These are phyloP conservation scores for Nitzschia inconspicua DNA, from an alignment of 108 stramenopile species.

Conservation along the genomic window DNA sequence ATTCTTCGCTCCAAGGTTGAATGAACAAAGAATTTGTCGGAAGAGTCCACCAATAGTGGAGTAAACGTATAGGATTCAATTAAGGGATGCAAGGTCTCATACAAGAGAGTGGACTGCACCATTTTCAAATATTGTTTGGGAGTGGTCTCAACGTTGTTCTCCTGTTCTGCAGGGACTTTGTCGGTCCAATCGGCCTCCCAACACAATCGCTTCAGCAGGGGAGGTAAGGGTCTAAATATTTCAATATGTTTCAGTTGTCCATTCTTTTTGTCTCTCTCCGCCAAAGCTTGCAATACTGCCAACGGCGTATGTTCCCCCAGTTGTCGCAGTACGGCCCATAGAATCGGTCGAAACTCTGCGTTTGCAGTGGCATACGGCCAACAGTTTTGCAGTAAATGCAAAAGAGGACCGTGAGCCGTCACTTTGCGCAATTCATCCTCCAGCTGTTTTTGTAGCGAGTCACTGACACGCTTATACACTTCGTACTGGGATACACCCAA, in stretches of 20 bases:
- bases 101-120: conserved; percentile 60
- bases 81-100: conserved; percentile 56
- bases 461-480: conserved; percentile 73
- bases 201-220: conserved; percentile 64
- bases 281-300: conserved; percentile 57
- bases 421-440: conserved; percentile 82
- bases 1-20: conserved; percentile 55
- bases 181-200: conserved; percentile 88
- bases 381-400: conserved; percentile 58
- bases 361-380: conserved; percentile 72
- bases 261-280: conserved; percentile 47
- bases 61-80: conserved; percentile 55
- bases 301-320: conserved; percentile 71
- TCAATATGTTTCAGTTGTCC: conserved; percentile 63
- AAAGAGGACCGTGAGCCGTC: conserved; percentile 36
- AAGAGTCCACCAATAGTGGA: conserved; percentile 33
- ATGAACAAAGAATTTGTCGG: conserved; percentile 64
- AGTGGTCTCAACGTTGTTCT: conserved; percentile 18
- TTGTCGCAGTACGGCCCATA: conserved; percentile 73
- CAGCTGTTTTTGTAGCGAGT: conserved; percentile 60
- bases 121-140: conserved; percentile 46
- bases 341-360: conserved; percentile 73
- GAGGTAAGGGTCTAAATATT: conserved; percentile 63
- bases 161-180: conserved; percentile 32
- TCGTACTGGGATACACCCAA: conserved; percentile 72